Base-by-base conservation (phyloP, 441 rosid genomes). In the Jatropha multifida region DNA sequence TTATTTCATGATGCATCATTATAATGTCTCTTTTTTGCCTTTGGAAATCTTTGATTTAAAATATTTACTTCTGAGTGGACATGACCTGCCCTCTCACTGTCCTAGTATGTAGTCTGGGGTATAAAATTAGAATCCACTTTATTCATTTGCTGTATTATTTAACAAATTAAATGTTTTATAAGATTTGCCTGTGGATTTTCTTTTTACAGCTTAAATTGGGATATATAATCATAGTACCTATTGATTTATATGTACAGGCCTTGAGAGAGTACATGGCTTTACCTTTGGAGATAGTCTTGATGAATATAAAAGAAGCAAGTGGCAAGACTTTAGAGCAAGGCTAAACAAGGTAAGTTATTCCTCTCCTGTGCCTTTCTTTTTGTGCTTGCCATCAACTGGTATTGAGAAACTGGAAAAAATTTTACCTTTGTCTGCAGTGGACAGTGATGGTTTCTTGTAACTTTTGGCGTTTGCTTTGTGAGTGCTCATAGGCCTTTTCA, bases 251-350 rank as follows among this genome's bases (percentile, higher is more conserved):
- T 48, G 32, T 76, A 51, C 86, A 96, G 99, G 97, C 78, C 92
- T 96, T 63, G 99, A 91, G 77, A 92, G 97, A 83, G 92, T 96
- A 64, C 99, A 96, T 68, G 98, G 99, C 63, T 96, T 94, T 82
- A 89, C 98, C 32, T 96, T 94, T 78, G 98, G 99, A 62, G 98
- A 96, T 76, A 96, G 99, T 85, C 80, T 92, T 68, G 94, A 87
- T 32, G 97, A 90, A 64, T 26, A 65, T 62, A 92, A 86, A 83
- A 88, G 67, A 82, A 80, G 69, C 80, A 94, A 86, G 79, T 94
- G 98, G 98, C 87, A 75, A 80, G 92, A 88, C 69, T 96, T 96
- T 58, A 87, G 72, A 78, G 79, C 80, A 78, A 89, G 88, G 77
- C 83, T 96, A 65, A 86, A 55, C 40, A 87, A 92, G 99, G 98